Evolutionary conservation across 768 basidiomycete species (phyloP).

Genomic region (Obba rivulosa): DNA sequence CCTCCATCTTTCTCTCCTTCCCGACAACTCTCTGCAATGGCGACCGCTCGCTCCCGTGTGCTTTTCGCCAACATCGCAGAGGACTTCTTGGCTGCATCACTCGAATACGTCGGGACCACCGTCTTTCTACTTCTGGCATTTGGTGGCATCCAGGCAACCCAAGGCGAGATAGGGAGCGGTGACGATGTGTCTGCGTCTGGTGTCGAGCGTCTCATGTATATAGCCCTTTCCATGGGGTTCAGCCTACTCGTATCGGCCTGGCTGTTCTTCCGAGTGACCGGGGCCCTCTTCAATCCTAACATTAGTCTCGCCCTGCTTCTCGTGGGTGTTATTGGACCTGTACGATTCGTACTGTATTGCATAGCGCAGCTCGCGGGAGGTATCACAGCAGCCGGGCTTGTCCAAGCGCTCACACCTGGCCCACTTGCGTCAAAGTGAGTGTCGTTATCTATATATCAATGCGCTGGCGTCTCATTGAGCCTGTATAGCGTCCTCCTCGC

Average conservation of each 20-base stretch:
- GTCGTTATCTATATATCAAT: not conserved
- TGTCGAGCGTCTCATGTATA: conserved; percentile 46
- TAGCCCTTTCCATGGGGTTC: conserved; percentile 56
- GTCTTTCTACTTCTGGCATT: conserved; percentile 63
- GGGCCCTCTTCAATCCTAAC: conserved; percentile 63
- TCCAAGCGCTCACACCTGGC: conserved; percentile 51
- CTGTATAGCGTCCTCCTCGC: conserved; percentile 41
- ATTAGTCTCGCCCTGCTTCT: conserved; percentile 56
- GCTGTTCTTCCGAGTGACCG: conserved; percentile 62
- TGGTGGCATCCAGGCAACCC: conserved; percentile 52
- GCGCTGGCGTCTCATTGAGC: conserved; percentile 3
- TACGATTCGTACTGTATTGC: conserved; percentile 53
- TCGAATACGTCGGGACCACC: conserved; percentile 56
- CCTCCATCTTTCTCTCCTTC: conserved; percentile 1
- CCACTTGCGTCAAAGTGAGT: conserved; percentile 50
- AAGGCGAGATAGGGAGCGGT: conserved; percentile 15
- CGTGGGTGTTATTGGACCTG: conserved; percentile 46
- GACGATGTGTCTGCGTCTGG: conserved; percentile 2
- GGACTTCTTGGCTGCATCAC: conserved; percentile 44
- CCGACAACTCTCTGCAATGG: conserved; percentile 3
- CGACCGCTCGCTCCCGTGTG: not conserved
- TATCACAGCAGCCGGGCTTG: conserved; percentile 52
- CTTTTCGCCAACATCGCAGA: conserved; percentile 26
- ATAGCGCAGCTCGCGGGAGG: conserved; percentile 59
- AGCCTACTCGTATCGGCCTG: conserved; percentile 59